Conservation (phyloP, 441 rosid species). For the Mallotus repandus region DNA sequence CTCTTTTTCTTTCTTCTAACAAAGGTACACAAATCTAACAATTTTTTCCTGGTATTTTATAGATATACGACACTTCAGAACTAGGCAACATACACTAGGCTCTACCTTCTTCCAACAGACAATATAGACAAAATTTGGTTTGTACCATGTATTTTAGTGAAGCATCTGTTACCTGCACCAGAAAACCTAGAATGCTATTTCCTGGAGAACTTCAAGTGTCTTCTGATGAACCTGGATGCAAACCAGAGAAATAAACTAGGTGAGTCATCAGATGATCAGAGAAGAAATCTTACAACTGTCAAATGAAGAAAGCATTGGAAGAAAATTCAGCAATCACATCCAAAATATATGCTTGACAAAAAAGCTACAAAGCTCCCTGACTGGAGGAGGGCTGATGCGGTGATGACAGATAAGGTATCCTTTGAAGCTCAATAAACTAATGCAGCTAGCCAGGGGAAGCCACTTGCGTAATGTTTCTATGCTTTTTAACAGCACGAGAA, state of each 20-base stretch:
- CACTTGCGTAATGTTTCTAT: neutral
- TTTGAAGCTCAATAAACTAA: neutral
- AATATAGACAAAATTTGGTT: constrained; percentile 6
- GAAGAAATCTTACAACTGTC: neutral
- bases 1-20: neutral
- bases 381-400: neutral
- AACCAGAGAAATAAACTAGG: constrained; percentile 20
- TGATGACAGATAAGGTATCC: neutral
- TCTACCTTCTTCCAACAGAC: constrained; percentile 10
- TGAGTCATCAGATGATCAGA: neutral
- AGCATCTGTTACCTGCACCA: constrained; percentile 15
- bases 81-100: constrained; percentile 14
- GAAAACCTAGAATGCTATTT: constrained; percentile 66
- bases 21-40: constrained; percentile 1
- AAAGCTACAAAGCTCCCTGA: neutral
- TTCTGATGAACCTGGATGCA: constrained; percentile 81
- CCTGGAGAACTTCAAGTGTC: constrained; percentile 87
- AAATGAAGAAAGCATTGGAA: neutral
- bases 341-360: neutral
- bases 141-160: neutral
- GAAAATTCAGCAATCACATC: neutral
- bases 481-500: neutral
- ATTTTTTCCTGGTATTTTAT: neutral
- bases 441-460: neutral
- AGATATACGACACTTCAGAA: neutral